phyloP scores from a whole-genome alignment of 306 rosid species.

The Senna tora region DNA sequence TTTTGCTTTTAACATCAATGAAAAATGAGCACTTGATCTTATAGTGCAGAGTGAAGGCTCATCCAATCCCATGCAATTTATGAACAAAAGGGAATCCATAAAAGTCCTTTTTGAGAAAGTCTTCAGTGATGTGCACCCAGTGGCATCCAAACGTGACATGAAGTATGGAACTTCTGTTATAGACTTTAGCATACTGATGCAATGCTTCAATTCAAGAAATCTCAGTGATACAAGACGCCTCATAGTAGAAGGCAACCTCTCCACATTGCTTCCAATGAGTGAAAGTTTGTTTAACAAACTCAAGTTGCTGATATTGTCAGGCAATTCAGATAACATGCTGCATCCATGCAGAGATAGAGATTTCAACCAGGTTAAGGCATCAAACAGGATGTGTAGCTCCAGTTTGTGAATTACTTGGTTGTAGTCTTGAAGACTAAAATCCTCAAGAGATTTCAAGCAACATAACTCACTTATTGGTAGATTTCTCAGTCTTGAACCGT shows the following conservation, averaged over 20 bases:
- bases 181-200: constrained; percentile 22
- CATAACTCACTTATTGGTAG: constrained; percentile 27
- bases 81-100: not conserved
- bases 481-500: not conserved
- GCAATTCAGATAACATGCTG: not conserved
- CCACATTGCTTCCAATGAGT: too few relatives aligned
- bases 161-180: constrained; percentile 40
- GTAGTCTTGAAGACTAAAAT: not conserved
- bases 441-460: not conserved
- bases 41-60: not conserved
- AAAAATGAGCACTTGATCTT: not conserved
- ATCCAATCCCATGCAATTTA: not conserved
- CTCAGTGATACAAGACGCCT: not conserved
- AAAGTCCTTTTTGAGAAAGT: not conserved
- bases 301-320: not conserved
- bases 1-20: not conserved
- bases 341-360: not conserved
- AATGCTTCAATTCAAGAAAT: not conserved
- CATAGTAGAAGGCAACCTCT: too few relatives aligned
- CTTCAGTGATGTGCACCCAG: constrained; percentile 36
- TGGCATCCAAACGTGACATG: constrained; percentile 7
- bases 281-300: too few relatives aligned
- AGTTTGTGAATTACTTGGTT: not conserved
- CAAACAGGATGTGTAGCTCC: not conserved
- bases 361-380: not conserved